These are phyloP conservation scores for Mediolabrus comicus DNA, from an alignment of 108 stramenopile genomes.

Conservation along the genomic window DNA sequence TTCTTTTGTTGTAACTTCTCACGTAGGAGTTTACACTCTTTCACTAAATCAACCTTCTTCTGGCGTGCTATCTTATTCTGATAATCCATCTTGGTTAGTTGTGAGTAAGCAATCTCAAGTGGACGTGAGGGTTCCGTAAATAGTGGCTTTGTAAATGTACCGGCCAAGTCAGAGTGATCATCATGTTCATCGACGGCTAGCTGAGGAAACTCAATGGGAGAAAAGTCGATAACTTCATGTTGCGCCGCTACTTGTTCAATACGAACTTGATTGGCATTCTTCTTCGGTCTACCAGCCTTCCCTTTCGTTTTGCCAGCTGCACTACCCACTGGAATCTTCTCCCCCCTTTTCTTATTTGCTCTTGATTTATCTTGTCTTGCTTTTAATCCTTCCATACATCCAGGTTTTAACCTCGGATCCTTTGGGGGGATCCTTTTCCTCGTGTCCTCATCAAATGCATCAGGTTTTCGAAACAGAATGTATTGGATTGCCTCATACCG, in stretches of 20 bases:
- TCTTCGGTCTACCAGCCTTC: slow-evolving; percentile 5
- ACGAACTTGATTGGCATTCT: background rate
- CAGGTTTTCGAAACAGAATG: slow-evolving; percentile 15
- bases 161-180: slow-evolving; percentile 26
- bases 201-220: slow-evolving; percentile 21
- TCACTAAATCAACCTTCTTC: slow-evolving; percentile 7
- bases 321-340: background rate
- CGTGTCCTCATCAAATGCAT: slow-evolving; percentile 31
- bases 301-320: background rate
- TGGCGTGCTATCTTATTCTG: background rate
- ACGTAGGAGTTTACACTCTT: slow-evolving; percentile 19
- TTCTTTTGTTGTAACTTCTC: slow-evolving; percentile 28
- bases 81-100: background rate
- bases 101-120: slow-evolving; percentile 41
- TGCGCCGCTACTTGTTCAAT: slow-evolving; percentile 1
- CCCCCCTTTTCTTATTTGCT: background rate
- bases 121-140: slow-evolving; percentile 27
- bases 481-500: slow-evolving; percentile 5
- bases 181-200: slow-evolving; percentile 11
- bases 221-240: slow-evolving; percentile 10
- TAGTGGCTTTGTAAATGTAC: slow-evolving; percentile 25
- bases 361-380: too few relatives aligned
- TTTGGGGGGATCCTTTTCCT: background rate
- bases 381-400: too few relatives aligned
- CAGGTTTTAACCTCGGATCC: too few relatives aligned